Evolutionary conservation across 2,329 filamentous ascomycete species (phyloP).

Genomic region (Davidsoniella eucalypti): DNA sequence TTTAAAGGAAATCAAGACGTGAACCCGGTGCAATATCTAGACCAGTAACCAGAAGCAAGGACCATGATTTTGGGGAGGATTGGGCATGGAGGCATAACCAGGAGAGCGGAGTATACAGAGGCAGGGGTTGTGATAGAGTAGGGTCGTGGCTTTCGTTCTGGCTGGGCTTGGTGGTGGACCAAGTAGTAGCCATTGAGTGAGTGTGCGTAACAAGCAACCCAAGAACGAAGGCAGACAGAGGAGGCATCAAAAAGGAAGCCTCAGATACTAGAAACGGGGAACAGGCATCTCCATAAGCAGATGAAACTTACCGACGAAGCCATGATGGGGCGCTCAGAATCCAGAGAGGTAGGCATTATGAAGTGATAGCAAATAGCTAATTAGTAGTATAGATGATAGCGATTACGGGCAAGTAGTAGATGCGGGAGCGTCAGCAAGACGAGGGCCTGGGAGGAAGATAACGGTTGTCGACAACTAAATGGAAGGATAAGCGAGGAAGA

Average conservation of each 20-base stretch:
- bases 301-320: conserved; percentile 39
- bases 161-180: too few relatives aligned
- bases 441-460: not conserved
- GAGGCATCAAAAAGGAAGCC: not conserved
- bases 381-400: not conserved
- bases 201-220: not conserved
- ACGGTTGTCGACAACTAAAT: not conserved
- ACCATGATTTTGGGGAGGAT: not conserved
- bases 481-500: conserved; percentile 5
- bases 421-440: not conserved
- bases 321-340: conserved; percentile 46
- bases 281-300: too few relatives aligned
- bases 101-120: conserved; percentile 8
- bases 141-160: not conserved
- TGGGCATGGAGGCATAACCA: conserved; percentile 3
- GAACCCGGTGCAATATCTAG: not conserved
- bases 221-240: conserved; percentile 8
- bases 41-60: not conserved
- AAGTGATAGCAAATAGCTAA: not conserved
- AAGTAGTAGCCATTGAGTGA: not conserved
- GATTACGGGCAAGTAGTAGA: not conserved
- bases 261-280: too few relatives aligned
- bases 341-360: conserved; percentile 40
- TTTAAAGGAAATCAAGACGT: not conserved
- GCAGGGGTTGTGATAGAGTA: not conserved